Base-by-base conservation (phyloP, 1,139 yeast species). In the Suhomyces kunorum region DNA sequence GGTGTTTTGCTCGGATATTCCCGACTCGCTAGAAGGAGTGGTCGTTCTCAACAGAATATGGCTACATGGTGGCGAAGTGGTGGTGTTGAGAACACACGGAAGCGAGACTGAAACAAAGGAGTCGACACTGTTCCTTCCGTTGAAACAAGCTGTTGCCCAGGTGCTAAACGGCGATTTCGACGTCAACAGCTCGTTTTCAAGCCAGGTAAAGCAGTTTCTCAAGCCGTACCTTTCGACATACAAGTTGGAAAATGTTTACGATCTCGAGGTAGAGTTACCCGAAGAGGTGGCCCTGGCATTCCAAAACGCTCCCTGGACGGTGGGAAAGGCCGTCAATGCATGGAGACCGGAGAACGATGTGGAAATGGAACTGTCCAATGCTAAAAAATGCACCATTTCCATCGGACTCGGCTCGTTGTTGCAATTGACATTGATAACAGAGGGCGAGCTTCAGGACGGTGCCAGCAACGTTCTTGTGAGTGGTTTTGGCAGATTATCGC, bases 41-140 rank as follows among this genome's bases (percentile, higher is more conserved):
- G 56, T 57, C 23, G 61, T 76, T 0, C 50, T 56, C 8, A 42
- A 76, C 45, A 56, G 82, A 38, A 60, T 66, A 0, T 75, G 80
- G 80, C 46, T 74, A 11, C 66, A 70, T 43, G 45, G 54, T 25
- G 64, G 63, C 4, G 42, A 58, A 12, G 44, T 71, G 7, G 35
- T 68, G 17, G 48, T 66, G 4, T 29, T 46, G 7, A 40, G 41
- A 13, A 28, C 34, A 24, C 53, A 47, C 23, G 47, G 32, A 8
- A 23, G n/a, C 2, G 42, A 26, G 6, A 18, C 11, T 2, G 37
- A 32, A 2, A 20, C 28, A 9, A 16, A 15, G 7, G 25, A 26
- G 20, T 14, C 24, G 7, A 16, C 20, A 4, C 5, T 14, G 9
- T 40, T 33, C 12, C 38, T 45, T 2, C 35, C 42, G 1, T 36